Percentiles rank a stretch among this genome's conserved stretches.
phyloP scores from a whole-genome alignment of 805 yeast species.

The Naumovozyma castellii region DNA sequence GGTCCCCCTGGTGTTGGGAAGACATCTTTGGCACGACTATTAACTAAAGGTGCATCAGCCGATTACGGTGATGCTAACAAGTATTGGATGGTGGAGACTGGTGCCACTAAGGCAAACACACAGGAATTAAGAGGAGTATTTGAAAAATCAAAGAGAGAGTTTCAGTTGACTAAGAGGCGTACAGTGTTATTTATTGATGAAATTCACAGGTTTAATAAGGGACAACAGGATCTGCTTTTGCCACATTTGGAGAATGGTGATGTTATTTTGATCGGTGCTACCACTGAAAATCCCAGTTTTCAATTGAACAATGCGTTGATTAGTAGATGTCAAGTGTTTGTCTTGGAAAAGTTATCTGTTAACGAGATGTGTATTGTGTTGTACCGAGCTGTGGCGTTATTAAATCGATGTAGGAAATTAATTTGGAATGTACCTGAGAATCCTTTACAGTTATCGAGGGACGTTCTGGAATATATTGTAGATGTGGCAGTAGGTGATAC shows the following conservation, averaged over 20 bases:
- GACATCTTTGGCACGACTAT: conserved; percentile 68
- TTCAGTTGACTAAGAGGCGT: conserved; percentile 36
- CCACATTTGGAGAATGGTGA: conserved; percentile 81
- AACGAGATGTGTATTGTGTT: conserved; percentile 47
- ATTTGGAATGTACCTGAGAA: conserved; percentile 29
- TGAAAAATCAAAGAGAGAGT: conserved; percentile 32
- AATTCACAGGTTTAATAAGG: conserved; percentile 75
- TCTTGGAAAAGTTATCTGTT: conserved; percentile 42
- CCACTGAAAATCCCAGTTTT: conserved; percentile 89
- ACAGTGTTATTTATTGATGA: conserved; percentile 85
- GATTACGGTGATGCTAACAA: not conserved
- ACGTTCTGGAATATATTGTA: conserved; percentile 57
- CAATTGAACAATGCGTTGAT: conserved; percentile 72
- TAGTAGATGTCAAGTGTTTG: conserved; percentile 76
- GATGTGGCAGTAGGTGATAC: conserved; percentile 83
- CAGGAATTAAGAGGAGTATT: conserved; percentile 57
- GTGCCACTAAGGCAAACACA: conserved; percentile 61
- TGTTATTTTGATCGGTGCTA: conserved; percentile 84
- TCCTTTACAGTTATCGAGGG: conserved; percentile 43
- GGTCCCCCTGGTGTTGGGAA: conserved; percentile 95
- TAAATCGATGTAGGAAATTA: conserved; percentile 52
- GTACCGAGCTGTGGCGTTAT: conserved; percentile 44
- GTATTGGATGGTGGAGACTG: conserved; percentile 59
- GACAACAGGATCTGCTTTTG: conserved; percentile 81
- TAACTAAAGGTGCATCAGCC: conserved; percentile 24